A percentile compares a stretch with the other conserved stretches of the same genome.
Evolutionary conservation across 2,329 filamentous ascomycete genomes (phyloP).

Genomic region (Triangularia verruculosa): DNA sequence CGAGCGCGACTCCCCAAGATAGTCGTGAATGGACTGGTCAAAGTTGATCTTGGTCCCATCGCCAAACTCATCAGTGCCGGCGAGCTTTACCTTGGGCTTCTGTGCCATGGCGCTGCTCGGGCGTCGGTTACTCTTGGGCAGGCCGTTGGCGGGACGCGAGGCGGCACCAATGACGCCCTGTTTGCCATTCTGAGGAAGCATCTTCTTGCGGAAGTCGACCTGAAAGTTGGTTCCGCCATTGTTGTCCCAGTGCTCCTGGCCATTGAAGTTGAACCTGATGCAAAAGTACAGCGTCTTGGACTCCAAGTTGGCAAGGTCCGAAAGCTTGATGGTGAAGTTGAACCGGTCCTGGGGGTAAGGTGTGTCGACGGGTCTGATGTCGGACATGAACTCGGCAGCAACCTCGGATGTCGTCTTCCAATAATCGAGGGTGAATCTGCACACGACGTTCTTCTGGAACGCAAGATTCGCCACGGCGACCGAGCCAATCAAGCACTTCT

Average conservation of each 20-base stretch:
- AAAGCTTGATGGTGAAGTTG: slow-evolving; percentile 88
- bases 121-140: slow-evolving; percentile 67
- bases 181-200: slow-evolving; percentile 60
- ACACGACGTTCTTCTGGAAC: slow-evolving; percentile 85
- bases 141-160: slow-evolving; percentile 48
- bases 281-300: slow-evolving; percentile 91
- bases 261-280: slow-evolving; percentile 79
- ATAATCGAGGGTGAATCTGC: slow-evolving; percentile 92
- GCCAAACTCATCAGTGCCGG: slow-evolving; percentile 69
- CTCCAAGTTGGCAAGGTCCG: slow-evolving; percentile 87
- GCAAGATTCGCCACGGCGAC: slow-evolving; percentile 84
- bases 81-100: slow-evolving; percentile 54
- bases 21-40: slow-evolving; percentile 57
- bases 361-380: slow-evolving; percentile 64
- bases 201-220: slow-evolving; percentile 84
- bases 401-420: slow-evolving; percentile 99
- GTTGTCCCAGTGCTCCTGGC: slow-evolving; percentile 93
- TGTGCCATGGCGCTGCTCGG: slow-evolving; percentile 40
- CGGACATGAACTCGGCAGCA: slow-evolving; percentile 78
- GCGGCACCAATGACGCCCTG: slow-evolving; percentile 49
- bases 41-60: slow-evolving; percentile 58
- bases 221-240: slow-evolving; percentile 86
- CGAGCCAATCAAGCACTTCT: slow-evolving; percentile 79
- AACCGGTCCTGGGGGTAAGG: slow-evolving; percentile 77
- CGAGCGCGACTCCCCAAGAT: slow-evolving; percentile 60